Evolutionary conservation across 768 basidiomycete genomes (phyloP).

Genomic region (Phaffia australis): DNA sequence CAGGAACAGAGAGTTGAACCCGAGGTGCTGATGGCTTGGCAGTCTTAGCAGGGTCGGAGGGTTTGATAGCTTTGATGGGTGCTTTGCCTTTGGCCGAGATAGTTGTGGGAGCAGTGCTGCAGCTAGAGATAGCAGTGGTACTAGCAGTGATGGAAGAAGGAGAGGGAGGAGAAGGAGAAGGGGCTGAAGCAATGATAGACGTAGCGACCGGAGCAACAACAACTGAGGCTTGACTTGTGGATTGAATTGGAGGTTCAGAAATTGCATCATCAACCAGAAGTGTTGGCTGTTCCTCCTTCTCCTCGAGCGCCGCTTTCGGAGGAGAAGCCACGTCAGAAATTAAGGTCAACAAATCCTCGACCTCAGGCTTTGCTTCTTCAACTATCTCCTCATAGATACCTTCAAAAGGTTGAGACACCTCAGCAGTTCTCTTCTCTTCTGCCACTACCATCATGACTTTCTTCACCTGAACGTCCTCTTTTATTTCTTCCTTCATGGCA

Average conservation of each 20-base stretch:
- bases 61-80: neutral
- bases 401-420: no score
- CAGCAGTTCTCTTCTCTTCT: no score
- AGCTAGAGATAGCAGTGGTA: neutral
- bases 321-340: neutral
- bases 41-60: neutral
- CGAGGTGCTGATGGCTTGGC: neutral
- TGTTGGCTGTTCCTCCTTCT: constrained; percentile 3
- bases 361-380: neutral
- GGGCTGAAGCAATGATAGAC: neutral
- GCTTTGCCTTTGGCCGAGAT: neutral
- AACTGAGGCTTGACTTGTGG: no score
- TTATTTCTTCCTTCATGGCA: no score
- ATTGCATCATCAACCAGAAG: neutral
- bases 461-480: no score
- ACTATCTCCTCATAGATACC: no score
- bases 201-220: no score
- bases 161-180: neutral
- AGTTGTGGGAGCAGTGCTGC: neutral
- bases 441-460: no score
- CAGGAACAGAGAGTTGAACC: neutral
- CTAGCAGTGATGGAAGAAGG: neutral
- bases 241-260: neutral
- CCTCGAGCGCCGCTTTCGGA: neutral
- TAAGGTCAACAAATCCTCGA: neutral